Evolutionary conservation across 176 grass and related monocot species (phyloP).

Genomic region (Oryza brachyantha): DNA sequence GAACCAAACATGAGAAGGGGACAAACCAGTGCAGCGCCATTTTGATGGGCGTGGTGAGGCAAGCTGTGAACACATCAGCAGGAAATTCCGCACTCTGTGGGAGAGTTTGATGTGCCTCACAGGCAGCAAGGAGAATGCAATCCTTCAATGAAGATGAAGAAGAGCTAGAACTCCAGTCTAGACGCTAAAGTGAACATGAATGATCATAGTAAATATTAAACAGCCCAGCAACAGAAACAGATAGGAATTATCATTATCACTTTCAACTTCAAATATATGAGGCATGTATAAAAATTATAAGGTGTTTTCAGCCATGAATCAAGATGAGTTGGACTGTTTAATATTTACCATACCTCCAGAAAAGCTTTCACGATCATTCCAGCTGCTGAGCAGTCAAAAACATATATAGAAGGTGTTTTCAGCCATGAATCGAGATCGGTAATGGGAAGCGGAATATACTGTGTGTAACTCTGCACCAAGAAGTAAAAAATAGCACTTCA

Average conservation of each 20-base stretch:
- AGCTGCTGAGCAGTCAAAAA: slow-evolving; percentile 93
- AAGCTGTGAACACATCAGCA: slow-evolving; percentile 95
- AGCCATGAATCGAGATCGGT: slow-evolving; percentile 96
- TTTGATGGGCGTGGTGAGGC: slow-evolving; percentile 96
- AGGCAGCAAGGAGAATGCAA: slow-evolving; percentile 97
- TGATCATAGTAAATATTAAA: slow-evolving; percentile 14
- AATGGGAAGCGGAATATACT: slow-evolving; percentile 95
- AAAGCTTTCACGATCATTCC: slow-evolving; percentile 88
- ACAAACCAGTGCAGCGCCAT: slow-evolving; percentile 91
- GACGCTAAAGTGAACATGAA: slow-evolving; percentile 46
- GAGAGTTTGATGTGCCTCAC: slow-evolving; percentile 88
- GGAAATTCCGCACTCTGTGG: slow-evolving; percentile 95
- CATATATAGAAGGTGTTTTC: slow-evolving; percentile 95
- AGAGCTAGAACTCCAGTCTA: slow-evolving; percentile 62
- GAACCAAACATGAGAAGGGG: not conserved
- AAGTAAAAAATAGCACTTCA: slow-evolving; percentile 5
- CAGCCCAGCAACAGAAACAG: slow-evolving; percentile 10
- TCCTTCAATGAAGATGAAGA: slow-evolving; percentile 73
- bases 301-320: no score
- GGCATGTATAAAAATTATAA: not conserved
- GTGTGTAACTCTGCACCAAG: slow-evolving; percentile 86
- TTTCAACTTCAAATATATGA: slow-evolving; percentile 7
- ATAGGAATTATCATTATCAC: not conserved
- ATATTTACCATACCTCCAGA: slow-evolving; percentile 60
- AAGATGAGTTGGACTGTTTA: no score